Percentiles rank a stretch among this genome's conserved stretches.
Evolutionary conservation across 2,329 filamentous ascomycete genomes (phyloP).

Genomic region (Myotisia sp.): DNA sequence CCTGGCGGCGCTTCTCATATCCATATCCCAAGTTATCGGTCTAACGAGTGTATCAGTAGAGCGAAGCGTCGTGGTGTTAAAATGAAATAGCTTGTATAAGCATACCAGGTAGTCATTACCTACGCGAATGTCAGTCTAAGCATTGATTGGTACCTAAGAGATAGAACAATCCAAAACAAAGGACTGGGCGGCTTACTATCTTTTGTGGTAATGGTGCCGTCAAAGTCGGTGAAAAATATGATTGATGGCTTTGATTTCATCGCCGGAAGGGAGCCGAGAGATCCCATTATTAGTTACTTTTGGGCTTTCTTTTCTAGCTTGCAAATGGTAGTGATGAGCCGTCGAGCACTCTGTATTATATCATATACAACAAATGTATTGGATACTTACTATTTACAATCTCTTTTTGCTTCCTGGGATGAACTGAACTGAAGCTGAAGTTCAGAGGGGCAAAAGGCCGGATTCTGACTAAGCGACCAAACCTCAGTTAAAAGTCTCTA

Average conservation of each 20-base stretch:
- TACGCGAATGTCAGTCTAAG: conserved; percentile 15
- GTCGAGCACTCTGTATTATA: no score
- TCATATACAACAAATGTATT: no score
- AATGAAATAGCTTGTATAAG: neutral
- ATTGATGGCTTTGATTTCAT: conserved; percentile 55
- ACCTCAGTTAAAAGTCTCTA: no score
- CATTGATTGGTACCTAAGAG: neutral
- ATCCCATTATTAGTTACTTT: conserved; percentile 9
- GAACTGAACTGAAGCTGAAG: no score
- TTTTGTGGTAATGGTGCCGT: conserved; percentile 77
- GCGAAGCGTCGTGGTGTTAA: neutral
- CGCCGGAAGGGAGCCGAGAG: conserved; percentile 21
- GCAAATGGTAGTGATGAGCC: neutral
- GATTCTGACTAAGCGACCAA: no score
- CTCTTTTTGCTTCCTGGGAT: no score
- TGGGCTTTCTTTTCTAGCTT: neutral
- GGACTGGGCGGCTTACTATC: conserved; percentile 38
- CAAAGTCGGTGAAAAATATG: conserved; percentile 99
- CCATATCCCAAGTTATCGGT: conserved; percentile 90
- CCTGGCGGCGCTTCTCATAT: conserved; percentile 50
- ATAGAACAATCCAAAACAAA: neutral
- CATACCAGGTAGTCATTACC: conserved; percentile 52
- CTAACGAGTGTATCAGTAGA: conserved; percentile 28
- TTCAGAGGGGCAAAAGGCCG: no score
- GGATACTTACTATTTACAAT: no score